These are phyloP conservation scores for Entonaema liquescens DNA, from an alignment of 495 filamentous ascomycete species.

Conservation along the genomic window DNA sequence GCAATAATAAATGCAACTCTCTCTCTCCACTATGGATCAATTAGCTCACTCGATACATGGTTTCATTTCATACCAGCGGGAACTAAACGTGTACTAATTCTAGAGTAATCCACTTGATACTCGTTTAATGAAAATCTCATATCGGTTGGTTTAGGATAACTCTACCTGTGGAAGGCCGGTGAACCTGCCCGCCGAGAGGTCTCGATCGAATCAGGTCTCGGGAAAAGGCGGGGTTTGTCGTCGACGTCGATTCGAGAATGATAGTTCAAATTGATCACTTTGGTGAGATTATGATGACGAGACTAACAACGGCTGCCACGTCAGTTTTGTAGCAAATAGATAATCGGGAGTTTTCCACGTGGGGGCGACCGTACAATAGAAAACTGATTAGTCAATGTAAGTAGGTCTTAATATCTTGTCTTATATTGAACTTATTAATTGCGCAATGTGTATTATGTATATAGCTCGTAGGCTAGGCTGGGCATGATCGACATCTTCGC, in stretches of 20 bases:
- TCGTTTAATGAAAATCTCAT: conserved; percentile 29
- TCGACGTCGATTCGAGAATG: conserved; percentile 16
- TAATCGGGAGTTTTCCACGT: conserved; percentile 35
- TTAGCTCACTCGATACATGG: conserved; percentile 25
- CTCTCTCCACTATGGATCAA: conserved; percentile 21
- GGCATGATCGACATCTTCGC: conserved; percentile 23
- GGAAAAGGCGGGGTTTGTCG: background rate
- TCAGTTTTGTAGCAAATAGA: conserved; percentile 40
- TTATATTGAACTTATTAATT: conserved; percentile 9
- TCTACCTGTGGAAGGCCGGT: background rate
- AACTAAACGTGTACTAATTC: conserved; percentile 28
- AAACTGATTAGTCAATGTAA: conserved; percentile 16
- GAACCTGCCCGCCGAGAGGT: background rate
- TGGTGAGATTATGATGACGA: conserved; percentile 29
- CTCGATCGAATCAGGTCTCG: conserved; percentile 12
- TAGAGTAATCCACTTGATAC: conserved; percentile 28
- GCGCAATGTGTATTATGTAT: background rate
- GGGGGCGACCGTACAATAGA: conserved; percentile 18
- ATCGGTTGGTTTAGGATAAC: conserved; percentile 11
- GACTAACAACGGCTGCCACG: conserved; percentile 14
- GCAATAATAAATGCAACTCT: conserved; percentile 5
- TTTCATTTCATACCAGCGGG: conserved; percentile 19
- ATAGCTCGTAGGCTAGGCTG: conserved; percentile 2
- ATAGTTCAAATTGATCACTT: conserved; percentile 17
- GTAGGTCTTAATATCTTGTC: conserved; percentile 6